phyloP scores from a whole-genome alignment of 805 yeast species.

The Saturnispora zaruensis region DNA sequence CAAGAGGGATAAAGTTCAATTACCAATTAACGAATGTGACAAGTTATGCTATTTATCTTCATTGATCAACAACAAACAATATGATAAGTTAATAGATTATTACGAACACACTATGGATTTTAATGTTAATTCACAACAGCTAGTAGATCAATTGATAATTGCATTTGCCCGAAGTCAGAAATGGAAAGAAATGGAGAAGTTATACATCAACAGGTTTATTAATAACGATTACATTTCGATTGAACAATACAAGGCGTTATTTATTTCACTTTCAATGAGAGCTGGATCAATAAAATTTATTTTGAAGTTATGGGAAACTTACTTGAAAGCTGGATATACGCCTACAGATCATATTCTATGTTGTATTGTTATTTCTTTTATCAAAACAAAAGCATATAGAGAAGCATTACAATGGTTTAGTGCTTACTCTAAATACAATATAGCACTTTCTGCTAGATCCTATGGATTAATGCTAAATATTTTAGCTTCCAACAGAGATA shows the following conservation, averaged over 20 bases:
- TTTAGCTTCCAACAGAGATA: slow-evolving; percentile 31
- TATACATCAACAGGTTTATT: slow-evolving; percentile 49
- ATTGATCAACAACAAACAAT: slow-evolving; percentile 8
- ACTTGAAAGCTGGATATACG: slow-evolving; percentile 33
- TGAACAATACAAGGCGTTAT: slow-evolving; percentile 50
- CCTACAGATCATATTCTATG: slow-evolving; percentile 39
- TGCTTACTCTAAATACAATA: slow-evolving; percentile 26
- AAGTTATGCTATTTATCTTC: slow-evolving; percentile 17
- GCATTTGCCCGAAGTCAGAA: slow-evolving; percentile 16
- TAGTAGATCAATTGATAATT: slow-evolving; percentile 13
- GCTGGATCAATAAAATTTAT: slow-evolving; percentile 32
- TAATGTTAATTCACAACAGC: background rate
- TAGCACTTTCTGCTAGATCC: slow-evolving; percentile 24
- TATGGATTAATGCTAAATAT: slow-evolving; percentile 30
- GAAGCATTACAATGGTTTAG: slow-evolving; percentile 32
- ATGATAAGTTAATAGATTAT: background rate
- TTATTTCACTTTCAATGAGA: slow-evolving; percentile 55
- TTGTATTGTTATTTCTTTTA: slow-evolving; percentile 37
- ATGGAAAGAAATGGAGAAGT: slow-evolving; percentile 48
- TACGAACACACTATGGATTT: slow-evolving; percentile 2
- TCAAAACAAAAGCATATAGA: slow-evolving; percentile 30
- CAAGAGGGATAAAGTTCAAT: slow-evolving; percentile 8
- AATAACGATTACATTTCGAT: slow-evolving; percentile 43
- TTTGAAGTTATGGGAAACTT: slow-evolving; percentile 35
- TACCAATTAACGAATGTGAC: slow-evolving; percentile 14